These are phyloP conservation scores for Sugiyamaella xylanicola DNA, from an alignment of 1,139 yeast genomes.

Conservation along the genomic window DNA sequence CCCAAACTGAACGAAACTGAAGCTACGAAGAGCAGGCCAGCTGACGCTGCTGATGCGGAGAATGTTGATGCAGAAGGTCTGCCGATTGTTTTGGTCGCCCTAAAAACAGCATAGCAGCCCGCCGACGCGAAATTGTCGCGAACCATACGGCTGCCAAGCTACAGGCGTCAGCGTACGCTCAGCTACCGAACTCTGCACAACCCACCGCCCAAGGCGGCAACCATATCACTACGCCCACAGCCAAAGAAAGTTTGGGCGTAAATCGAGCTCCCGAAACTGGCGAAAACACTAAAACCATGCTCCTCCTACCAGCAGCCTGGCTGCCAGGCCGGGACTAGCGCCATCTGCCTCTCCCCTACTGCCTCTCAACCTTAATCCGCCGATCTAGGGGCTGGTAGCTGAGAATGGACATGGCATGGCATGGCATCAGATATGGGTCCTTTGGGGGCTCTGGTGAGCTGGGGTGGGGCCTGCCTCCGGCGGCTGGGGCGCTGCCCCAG, in stretches of 20 bases:
- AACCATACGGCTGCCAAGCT: too few relatives aligned
- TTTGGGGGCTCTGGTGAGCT: too few relatives aligned
- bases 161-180: too few relatives aligned
- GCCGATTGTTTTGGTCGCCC: background rate
- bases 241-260: too few relatives aligned
- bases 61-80: background rate
- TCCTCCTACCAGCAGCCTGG: too few relatives aligned
- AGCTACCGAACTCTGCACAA: too few relatives aligned
- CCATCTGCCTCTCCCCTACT: background rate
- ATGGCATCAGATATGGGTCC: background rate
- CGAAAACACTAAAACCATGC: background rate
- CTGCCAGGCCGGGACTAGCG: too few relatives aligned
- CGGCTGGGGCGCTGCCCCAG: background rate
- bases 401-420: background rate
- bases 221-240: too few relatives aligned
- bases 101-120: background rate
- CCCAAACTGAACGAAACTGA: too few relatives aligned
- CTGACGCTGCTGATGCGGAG: background rate
- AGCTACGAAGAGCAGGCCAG: too few relatives aligned
- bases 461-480: background rate
- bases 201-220: too few relatives aligned
- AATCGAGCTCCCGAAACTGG: background rate
- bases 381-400: background rate
- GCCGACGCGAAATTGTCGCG: background rate
- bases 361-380: background rate